Conservation (phyloP, 805 yeast genomes). For the Brettanomyces naardenensis region DNA sequence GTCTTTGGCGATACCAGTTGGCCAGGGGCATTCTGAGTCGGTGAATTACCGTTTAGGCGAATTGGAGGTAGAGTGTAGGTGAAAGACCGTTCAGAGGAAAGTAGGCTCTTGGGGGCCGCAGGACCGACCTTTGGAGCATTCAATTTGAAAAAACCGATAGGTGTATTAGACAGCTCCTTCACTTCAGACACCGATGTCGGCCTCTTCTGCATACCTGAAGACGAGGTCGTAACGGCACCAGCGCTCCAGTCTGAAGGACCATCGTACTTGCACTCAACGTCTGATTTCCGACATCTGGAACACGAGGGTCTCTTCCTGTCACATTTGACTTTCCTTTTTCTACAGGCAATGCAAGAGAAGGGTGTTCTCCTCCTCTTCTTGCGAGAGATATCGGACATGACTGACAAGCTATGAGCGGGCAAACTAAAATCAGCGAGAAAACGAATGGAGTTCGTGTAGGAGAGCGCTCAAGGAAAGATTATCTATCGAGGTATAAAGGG, state of each 20-base stretch:
- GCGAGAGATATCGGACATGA: too few relatives aligned
- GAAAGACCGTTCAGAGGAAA: too few relatives aligned
- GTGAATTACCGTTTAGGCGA: too few relatives aligned
- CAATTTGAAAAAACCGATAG: not conserved
- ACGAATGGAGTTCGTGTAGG: too few relatives aligned
- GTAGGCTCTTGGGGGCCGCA: too few relatives aligned
- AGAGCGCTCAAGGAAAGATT: too few relatives aligned
- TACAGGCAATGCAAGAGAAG: slow-evolving; percentile 16
- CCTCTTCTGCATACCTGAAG: not conserved
- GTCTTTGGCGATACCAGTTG: not conserved
- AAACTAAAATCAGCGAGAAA: too few relatives aligned
- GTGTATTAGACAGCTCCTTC: slow-evolving; percentile 1
- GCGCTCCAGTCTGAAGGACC: slow-evolving; percentile 11
- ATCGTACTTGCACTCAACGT: slow-evolving; percentile 10
- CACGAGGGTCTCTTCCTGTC: slow-evolving; percentile 18
- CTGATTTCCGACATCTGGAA: slow-evolving; percentile 10
- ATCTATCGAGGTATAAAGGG: too few relatives aligned
- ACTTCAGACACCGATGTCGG: not conserved
- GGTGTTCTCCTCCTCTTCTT: slow-evolving; percentile 19
- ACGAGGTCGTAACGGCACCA: not conserved
- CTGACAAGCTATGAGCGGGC: too few relatives aligned
- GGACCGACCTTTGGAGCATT: too few relatives aligned
- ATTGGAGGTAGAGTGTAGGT: too few relatives aligned
- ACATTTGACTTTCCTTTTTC: slow-evolving; percentile 19
- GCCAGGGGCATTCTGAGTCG: too few relatives aligned